A percentile compares a stretch with the other conserved stretches of the same genome.
Conservation (phyloP, 2,329 filamentous ascomycete species). For the Pseudogymnoascus sp. region DNA sequence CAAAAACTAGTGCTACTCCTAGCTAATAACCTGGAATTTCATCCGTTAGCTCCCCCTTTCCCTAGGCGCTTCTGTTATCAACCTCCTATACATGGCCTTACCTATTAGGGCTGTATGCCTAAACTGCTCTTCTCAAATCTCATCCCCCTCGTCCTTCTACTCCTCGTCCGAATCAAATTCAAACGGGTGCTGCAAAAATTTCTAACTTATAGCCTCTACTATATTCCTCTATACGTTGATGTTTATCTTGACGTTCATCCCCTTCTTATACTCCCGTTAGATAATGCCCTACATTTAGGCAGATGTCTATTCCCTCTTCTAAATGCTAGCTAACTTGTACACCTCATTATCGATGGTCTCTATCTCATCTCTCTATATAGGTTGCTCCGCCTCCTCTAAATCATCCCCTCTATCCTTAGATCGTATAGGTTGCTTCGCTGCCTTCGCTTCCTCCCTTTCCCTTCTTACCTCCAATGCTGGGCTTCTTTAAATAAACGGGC, state of each 20-base stretch:
- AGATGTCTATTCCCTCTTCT: not conserved
- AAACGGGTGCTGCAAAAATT: too few relatives aligned
- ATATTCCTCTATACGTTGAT: not conserved
- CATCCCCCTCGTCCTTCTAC: too few relatives aligned
- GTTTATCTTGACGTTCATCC: not conserved
- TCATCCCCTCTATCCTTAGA: not conserved
- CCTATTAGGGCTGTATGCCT: too few relatives aligned
- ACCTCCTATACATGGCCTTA: too few relatives aligned
- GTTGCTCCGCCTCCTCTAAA: not conserved
- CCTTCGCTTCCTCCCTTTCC: not conserved
- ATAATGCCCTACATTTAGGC: not conserved
- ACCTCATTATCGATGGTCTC: not conserved
- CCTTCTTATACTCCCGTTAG: not conserved
- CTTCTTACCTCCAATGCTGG: not conserved
- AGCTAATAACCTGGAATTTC: too few relatives aligned
- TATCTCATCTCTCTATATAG: not conserved
- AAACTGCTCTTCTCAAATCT: too few relatives aligned
- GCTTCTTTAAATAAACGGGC: not conserved
- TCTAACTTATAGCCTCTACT: not conserved
- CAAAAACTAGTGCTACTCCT: too few relatives aligned
- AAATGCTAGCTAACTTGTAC: not conserved
- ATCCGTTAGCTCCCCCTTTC: too few relatives aligned
- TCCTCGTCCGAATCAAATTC: too few relatives aligned
- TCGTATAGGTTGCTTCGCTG: not conserved
- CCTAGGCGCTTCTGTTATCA: too few relatives aligned